Evolutionary conservation across 495 filamentous ascomycete species (phyloP), one percentile per base, ranked within the genome.

Genomic region (Penicillium subrubescens): DNA sequence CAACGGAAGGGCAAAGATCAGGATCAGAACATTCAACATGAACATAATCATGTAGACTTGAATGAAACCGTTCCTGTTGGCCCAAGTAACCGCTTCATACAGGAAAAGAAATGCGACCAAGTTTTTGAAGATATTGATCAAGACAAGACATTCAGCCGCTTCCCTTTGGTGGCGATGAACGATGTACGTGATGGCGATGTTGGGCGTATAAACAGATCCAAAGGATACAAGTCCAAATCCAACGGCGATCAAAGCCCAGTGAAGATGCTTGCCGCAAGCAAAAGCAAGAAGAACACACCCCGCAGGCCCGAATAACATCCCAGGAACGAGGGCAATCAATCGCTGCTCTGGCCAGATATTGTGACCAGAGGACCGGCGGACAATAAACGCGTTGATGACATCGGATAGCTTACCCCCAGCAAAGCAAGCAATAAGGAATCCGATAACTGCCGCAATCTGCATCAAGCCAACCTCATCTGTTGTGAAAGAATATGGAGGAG

Each of bases 41-140:
- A 61, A 61, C 59, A 61, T 61, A 6, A 61, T 61, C 59, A 61
- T 61, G 48, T 52, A 61, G 33, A 61, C 46, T n/a, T 61, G 59
- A 37, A 50, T 52, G 29, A 34, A 61, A 2, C 59, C 59, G 12
- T 53, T 31, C 15, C 17, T 21, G 6, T 19, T 39, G 4, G 37
- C 59, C 59, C 59, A 61, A 0, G 5, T 7, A n/a, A 53, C 46
- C n/a, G 59, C 59, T 21, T 23, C 59, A 12, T 61, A 61, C 6
- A 61, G 31, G 15, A 53, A 61, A 8, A 53, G 5, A 10, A 61
- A 61, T 1, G 59, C 59, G 19, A 61, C 17, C 17, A 61, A 10
- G 46, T 61, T 61, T 15, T 61, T 61, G 8, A 61, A 61, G 33
- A 61, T 53, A 21, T 61, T 61, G 3, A 61, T 61, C 19, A 61